Base-by-base conservation (phyloP, 805 yeast genomes). In the Cephaloascus albidus region DNA sequence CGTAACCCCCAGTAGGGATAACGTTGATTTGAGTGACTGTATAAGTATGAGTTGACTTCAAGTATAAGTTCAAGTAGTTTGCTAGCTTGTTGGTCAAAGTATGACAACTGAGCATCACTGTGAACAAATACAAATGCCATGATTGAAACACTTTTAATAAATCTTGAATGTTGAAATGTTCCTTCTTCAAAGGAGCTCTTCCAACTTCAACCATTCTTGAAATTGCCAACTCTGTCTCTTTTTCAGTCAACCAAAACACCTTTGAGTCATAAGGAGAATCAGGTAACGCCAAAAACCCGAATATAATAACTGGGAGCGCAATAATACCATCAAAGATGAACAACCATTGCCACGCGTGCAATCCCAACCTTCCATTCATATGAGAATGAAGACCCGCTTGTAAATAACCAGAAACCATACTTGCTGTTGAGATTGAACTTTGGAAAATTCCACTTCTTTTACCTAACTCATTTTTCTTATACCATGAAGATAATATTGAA, bases 271-370 rank as follows among this genome's bases (percentile, higher is more conserved):
- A 37, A 20, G 53, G 49, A n/a, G 42, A 37, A 36, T 48, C 53
- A n/a, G 52, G 52, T 12, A 47, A 33, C 16, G 43, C 44, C 36
- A 41, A 47, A 16, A 38, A 61, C 0, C 53, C 53, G 10, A 28
- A 33, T 26, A 46, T 16, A 2, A 47, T 49, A 16, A 50, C 42
- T 8, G 48, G 49, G 14, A 50, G 20, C 4, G 48, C 43, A 27
- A 51, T 45, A 14, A 51, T 18, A 2, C 50, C 50, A 38, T 49
- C 51, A 19, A 51, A 33, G 15, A 51, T 45, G 37, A 51, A 51
- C 14, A 48, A 23, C 53, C 53, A 51, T 38, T 43, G 39, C 55
- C 55, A 51, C 3, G 45, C 51, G 20, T 68, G 66, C 10, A 74
- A 57, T 1, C 45, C 43, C n/a, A 47, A 28, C 2, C 55, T 54